Evolutionary conservation across 345 rosid species (phyloP).

Genomic region (Eucalyptus cladocalyx): DNA sequence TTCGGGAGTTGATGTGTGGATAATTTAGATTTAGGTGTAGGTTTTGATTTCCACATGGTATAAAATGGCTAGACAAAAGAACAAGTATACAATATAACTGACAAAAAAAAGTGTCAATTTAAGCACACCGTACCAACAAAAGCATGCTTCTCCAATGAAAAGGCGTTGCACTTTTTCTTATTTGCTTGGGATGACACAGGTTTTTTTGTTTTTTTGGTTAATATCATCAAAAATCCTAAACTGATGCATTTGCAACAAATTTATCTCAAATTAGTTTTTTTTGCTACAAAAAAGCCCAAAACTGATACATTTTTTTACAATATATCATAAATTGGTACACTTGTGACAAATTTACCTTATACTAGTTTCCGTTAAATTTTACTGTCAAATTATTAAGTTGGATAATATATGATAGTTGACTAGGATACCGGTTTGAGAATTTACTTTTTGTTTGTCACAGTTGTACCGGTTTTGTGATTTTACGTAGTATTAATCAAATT

Average conservation of each 20-base stretch:
- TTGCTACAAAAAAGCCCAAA: accelerated
- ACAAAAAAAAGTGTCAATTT: no score
- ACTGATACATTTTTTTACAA: no score
- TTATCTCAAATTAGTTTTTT: no score
- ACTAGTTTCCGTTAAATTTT: no score
- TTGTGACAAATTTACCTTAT: accelerated
- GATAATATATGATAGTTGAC: accelerated
- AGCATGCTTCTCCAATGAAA: no score
- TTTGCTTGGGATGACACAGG: accelerated
- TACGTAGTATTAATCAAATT: no score
- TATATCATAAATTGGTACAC: accelerated
- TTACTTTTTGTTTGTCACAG: accelerated
- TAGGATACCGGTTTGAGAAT: accelerated
- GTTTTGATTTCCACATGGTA: accelerated
- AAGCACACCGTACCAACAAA: no score
- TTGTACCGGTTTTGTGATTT: no score
- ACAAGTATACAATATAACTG: no score
- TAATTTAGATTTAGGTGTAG: no score
- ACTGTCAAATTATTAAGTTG: accelerated
- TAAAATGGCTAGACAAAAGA: accelerated
- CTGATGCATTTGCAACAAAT: accelerated
- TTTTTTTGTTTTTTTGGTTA: no score
- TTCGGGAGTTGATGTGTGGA: accelerated
- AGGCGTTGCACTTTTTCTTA: no score
- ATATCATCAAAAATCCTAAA: accelerated